phyloP scores from a whole-genome alignment of 1,139 yeast genomes.

The Blastobotrys serpentis region DNA sequence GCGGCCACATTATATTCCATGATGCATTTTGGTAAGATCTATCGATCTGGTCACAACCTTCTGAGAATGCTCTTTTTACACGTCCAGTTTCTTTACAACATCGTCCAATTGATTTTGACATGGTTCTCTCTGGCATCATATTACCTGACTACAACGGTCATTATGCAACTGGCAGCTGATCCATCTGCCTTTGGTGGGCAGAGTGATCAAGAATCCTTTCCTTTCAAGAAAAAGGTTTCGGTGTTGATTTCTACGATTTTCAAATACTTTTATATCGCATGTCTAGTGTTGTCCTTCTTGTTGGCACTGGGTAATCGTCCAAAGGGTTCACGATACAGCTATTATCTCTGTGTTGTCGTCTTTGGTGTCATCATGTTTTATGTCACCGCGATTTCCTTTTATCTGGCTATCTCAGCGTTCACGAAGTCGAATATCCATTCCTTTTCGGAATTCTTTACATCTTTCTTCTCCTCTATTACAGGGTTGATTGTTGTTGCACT shows the following conservation, averaged over 20 bases:
- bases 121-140: slow-evolving; percentile 90
- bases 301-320: slow-evolving; percentile 96
- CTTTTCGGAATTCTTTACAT: slow-evolving; percentile 32
- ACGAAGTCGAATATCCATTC: slow-evolving; percentile 26
- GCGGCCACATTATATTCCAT: slow-evolving; percentile 93
- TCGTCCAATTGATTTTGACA: slow-evolving; percentile 70
- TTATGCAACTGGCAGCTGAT: slow-evolving; percentile 91
- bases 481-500: slow-evolving; percentile 71
- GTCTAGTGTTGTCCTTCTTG: slow-evolving; percentile 78
- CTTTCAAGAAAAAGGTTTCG: slow-evolving; percentile 59
- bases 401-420: slow-evolving; percentile 57
- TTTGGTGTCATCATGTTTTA: slow-evolving; percentile 78
- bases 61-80: slow-evolving; percentile 76
- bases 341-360: slow-evolving; percentile 66
- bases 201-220: slow-evolving; percentile 47
- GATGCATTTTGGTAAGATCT: slow-evolving; percentile 71
- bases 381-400: slow-evolving; percentile 78
- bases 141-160: too few species aligned
- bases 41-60: slow-evolving; percentile 81
- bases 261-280: slow-evolving; percentile 79
- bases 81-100: slow-evolving; percentile 80
- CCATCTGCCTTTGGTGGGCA: slow-evolving; percentile 68
- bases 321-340: slow-evolving; percentile 78
- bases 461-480: slow-evolving; percentile 39
- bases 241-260: slow-evolving; percentile 72